Base-by-base conservation (phyloP, 2,329 filamentous ascomycete species). In the Aspergillus unguis region DNA sequence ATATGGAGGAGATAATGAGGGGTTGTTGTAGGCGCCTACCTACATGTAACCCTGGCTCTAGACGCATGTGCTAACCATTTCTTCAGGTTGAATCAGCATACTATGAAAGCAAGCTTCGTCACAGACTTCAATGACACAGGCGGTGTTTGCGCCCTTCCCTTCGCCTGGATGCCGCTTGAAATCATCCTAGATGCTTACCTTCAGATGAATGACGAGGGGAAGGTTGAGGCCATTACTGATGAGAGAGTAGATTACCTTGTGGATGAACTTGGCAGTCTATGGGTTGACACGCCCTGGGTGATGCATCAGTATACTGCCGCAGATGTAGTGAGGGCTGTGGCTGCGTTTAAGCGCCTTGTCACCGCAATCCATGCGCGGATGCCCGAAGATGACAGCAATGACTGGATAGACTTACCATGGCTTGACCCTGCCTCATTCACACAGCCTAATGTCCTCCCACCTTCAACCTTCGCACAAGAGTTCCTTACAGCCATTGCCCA, bases 151-250 rank as follows among this genome's bases (percentile, higher is more conserved):
- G 17, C 23, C 2, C 31, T 49, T 26, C n/a, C 35, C 17, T 43
- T 32, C n/a, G 43, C 33, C 11, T 53, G 50, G 36, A 36, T 45
- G 37, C 50, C 46, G 17, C 32, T 55, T 10, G 53, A 55, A 27
- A 40, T 47, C 8, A 47, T 55, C 33, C 37, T 52, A 11, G 26
- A 31, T n/a, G 46, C 35, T 32, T 55, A 55, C 10, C 43, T 55
- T n/a, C 26, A 53, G 10, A 42, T 46, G 25, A 40, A 53, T 10
- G 45, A 55, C 3, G 47, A 53, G 43, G 47, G 44, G 4, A 56
- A 56, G 26, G 33, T 56, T 6, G 31, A 31, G 17, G 31, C 33
- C 4, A 25, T 41, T 25, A 23, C 40, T 23, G 33, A 51, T 26
- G n/a, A 48, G 7, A 35, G 28, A 8, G 9, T 26, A 10, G 9